A percentile compares a stretch with the other conserved stretches of the same genome.
phyloP scores from a whole-genome alignment of 2,329 filamentous ascomycete species.

The Apiospora malaysiana region DNA sequence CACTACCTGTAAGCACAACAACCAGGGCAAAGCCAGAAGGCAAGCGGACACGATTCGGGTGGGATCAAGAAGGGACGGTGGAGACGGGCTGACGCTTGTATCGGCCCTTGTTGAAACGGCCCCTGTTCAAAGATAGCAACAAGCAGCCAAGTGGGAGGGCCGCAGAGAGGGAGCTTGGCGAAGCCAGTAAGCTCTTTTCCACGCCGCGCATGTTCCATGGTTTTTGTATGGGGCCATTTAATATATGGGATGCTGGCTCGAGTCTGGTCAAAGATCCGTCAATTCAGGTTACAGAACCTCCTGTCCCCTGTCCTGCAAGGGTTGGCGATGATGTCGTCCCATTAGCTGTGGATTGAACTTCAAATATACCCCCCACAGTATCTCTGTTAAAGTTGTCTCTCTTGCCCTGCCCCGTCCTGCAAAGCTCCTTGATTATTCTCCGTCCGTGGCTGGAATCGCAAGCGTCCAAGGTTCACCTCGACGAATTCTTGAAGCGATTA shows the following conservation, averaged over 20 bases:
- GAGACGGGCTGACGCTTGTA: slow-evolving; percentile 18
- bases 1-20: neutral
- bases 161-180: neutral
- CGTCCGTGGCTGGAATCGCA: neutral
- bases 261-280: slow-evolving; percentile 19
- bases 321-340: slow-evolving; percentile 20
- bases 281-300: slow-evolving; percentile 20
- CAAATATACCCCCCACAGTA: slow-evolving; percentile 17
- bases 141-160: slow-evolving; percentile 5
- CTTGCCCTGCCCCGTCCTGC: slow-evolving; percentile 9
- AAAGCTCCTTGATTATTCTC: slow-evolving; percentile 10
- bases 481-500: neutral
- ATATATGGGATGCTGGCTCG: slow-evolving; percentile 14
- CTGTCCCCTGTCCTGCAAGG: slow-evolving; percentile 14
- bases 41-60: slow-evolving; percentile 15
- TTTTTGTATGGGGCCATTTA: slow-evolving; percentile 15
- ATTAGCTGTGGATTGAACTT: slow-evolving; percentile 8
- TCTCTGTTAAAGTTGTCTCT: slow-evolving; percentile 18
- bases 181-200: slow-evolving; percentile 13
- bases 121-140: slow-evolving; percentile 18
- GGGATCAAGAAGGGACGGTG: slow-evolving; percentile 14
- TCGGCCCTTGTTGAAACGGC: slow-evolving; percentile 19
- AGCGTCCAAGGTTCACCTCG: slow-evolving; percentile 1
- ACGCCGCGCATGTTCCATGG: slow-evolving; percentile 9
- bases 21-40: neutral